Evolutionary conservation across 2,329 filamentous ascomycete species (phyloP), one percentile per base, ranked within the genome.

Genomic region (Venturiaceae sp.): DNA sequence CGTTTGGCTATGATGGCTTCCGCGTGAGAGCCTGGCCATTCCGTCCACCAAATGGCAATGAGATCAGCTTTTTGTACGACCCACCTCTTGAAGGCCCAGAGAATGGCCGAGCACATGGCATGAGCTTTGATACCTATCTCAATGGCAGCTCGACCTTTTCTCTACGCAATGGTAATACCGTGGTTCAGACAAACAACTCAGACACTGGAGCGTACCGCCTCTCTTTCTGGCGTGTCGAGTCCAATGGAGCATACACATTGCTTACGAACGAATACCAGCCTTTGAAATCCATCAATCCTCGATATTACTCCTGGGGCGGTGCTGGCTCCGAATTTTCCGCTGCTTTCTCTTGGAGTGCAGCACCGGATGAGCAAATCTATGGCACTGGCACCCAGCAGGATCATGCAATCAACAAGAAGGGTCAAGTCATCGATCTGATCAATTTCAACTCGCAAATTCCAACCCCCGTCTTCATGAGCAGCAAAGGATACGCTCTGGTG

Each of bases 181-280:
- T 73, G 7, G 67, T 71, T 8, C 62, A 66, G 0, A 69, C 66
- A 1, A 67, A 68, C 11, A 71, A 71, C 57, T 66, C 67, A 4
- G 26, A 30, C 14, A 30, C 44, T 26, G 44, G 44, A 30, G 44
- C 44, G 5, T 50, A 50, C 14, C 44, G 44, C 14, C 63, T 73
- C 3, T 66, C 69, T 1, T 74, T 73, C 61, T 71, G 67, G 53
- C 65, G 71, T 5, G 60, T 72, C 11, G 68, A 73, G 47, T 23
- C 54, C 1, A 64, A 73, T 52, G 71, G 72, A 21, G 73, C 68
- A 62, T 77, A 82, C 65, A 81, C 81, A 57, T 77, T 76, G 16
- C 74, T 72, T 1, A 81, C 66, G 64, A 80, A 81, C 7, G 72
- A 72, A 57, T 81, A 79, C 57, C 59, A 64, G 23, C 64, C 69